phyloP scores from a whole-genome alignment of 257 asterid species.

The Solanum chaucha region DNA sequence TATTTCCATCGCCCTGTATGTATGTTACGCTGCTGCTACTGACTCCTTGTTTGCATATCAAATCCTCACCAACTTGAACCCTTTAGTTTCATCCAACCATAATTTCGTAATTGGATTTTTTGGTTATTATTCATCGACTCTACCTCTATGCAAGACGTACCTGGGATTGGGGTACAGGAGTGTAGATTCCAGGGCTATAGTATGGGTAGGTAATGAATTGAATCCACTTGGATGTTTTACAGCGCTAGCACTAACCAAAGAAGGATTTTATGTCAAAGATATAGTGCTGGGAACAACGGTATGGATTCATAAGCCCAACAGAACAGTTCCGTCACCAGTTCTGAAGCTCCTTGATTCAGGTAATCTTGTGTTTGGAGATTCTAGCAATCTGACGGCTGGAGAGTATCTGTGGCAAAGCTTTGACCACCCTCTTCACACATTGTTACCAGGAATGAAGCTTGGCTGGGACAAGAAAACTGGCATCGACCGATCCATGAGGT shows the following conservation, averaged over 20 bases:
- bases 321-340: background rate
- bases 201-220: conserved; percentile 31
- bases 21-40: background rate
- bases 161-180: conserved; percentile 14
- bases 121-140: background rate
- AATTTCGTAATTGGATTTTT: conserved; percentile 22
- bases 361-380: conserved; percentile 16
- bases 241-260: background rate
- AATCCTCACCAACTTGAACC: conserved; percentile 2
- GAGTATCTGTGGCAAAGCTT: conserved; percentile 40
- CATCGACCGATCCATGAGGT: conserved; percentile 14
- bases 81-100: conserved; percentile 14
- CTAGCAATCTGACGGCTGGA: background rate
- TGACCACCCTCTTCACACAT: conserved; percentile 25
- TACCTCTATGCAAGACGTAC: background rate
- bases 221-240: conserved; percentile 9
- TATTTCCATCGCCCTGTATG: background rate
- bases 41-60: conserved; percentile 17
- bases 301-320: background rate
- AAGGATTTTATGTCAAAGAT: conserved; percentile 9
- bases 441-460: conserved; percentile 50
- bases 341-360: conserved; percentile 35
- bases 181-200: background rate
- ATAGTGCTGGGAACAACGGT: background rate
- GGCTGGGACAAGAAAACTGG: conserved; percentile 29